Conservation (phyloP, 2,329 filamentous ascomycete genomes). For the Neonectria magnoliae region DNA sequence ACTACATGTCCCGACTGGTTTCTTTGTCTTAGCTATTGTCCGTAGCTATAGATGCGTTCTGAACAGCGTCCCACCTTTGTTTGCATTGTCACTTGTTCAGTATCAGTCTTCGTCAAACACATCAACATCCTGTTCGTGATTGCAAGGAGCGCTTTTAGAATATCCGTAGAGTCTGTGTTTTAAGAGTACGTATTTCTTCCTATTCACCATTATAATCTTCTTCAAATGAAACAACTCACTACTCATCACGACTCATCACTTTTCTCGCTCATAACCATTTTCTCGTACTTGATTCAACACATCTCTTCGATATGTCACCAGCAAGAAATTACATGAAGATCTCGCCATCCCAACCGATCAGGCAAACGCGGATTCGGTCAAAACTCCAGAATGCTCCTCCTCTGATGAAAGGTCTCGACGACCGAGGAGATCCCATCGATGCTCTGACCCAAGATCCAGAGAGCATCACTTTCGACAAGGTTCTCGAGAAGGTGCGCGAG, state of each 20-base stretch:
- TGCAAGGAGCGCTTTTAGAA: neutral
- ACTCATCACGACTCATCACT: neutral
- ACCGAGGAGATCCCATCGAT: slow-evolving; percentile 18
- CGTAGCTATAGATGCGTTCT: neutral
- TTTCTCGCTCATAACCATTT: neutral
- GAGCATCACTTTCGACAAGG: slow-evolving; percentile 23
- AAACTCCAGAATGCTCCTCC: slow-evolving; percentile 32
- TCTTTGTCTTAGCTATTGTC: neutral
- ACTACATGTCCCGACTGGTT: neutral
- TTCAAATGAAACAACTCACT: neutral
- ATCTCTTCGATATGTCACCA: neutral
- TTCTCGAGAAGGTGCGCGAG: neutral
- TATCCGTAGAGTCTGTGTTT: neutral
- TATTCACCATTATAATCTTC: neutral
- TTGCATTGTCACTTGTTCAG: neutral
- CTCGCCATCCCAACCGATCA: slow-evolving; percentile 14
- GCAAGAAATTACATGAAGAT: neutral
- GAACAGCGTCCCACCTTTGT: neutral
- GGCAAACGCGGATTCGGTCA: slow-evolving; percentile 37
- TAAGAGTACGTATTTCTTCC: neutral
- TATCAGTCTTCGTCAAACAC: neutral
- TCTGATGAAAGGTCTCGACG: slow-evolving; percentile 38
- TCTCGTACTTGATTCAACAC: neutral
- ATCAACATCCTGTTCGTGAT: neutral
- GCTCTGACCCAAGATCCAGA: slow-evolving; percentile 29